Evolutionary conservation across 129 eudicot species (phyloP).

Genomic region (Helianthus tuberosus): DNA sequence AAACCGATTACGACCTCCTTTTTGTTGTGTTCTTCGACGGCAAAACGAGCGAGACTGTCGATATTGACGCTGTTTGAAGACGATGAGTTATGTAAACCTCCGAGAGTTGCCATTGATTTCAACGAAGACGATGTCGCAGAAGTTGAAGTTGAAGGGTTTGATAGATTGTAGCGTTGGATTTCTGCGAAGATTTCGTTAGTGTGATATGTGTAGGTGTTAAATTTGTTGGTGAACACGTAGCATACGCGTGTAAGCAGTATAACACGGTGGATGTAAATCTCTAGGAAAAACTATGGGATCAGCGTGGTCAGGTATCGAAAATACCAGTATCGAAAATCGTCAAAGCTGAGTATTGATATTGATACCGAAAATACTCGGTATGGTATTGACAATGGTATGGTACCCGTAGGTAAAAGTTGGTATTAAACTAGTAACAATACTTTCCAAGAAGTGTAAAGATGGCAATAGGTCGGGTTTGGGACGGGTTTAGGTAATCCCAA

Average conservation of each 20-base stretch:
- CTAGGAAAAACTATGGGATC: not conserved
- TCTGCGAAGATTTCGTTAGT: not conserved
- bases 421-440: too few species aligned
- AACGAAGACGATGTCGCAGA: conserved; percentile 6
- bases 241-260: conserved; percentile 9
- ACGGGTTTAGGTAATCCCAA: too few species aligned
- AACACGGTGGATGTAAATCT: conserved; percentile 13
- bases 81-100: conserved; percentile 41
- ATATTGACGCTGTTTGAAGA: conserved; percentile 36
- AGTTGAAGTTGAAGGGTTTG: not conserved
- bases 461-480: too few species aligned
- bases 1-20: conserved; percentile 36
- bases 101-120: conserved; percentile 49
- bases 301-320: too few species aligned
- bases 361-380: too few species aligned
- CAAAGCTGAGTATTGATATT: too few species aligned
- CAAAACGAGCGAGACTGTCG: conserved; percentile 57
- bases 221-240: conserved; percentile 4
- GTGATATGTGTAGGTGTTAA: conserved; percentile 2
- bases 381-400: too few species aligned
- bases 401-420: too few species aligned
- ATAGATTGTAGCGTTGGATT: conserved; percentile 38
- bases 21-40: conserved; percentile 55
- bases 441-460: too few species aligned
- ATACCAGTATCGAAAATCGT: too few species aligned